Evolutionary conservation across 2,329 filamentous ascomycete genomes (phyloP), one percentile per base, ranked within the genome.

Genomic region (Epichloe scottii): DNA sequence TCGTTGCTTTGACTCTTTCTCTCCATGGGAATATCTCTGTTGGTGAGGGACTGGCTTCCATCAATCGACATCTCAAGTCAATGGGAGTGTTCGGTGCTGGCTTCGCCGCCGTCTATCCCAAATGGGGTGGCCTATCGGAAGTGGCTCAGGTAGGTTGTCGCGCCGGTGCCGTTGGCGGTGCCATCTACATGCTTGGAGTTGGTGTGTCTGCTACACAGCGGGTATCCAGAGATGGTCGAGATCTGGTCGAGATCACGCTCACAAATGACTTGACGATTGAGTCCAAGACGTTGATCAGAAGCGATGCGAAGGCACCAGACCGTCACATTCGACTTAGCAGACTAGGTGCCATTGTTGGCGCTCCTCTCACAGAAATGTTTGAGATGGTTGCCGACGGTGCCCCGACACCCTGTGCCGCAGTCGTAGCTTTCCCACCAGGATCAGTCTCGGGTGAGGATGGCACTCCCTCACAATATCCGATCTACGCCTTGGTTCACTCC

Each of bases 61-160:
- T 97, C 51, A 77, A 85, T 57, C 81, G 84, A 43, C 90, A 98
- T 66, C 71, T 97, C 48, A 78, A 79, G 14, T 96, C 91, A 0
- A 90, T 94, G 67, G 90, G 91, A 7, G 71, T 87, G 4, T 91
- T 96, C 59, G 91, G 91, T 0, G 79, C 86, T 46, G 89, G 91
- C 10, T 97, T 97, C 63, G 87, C 87, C 48, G 87, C 89, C 45
- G 81, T 98, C 12, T 80, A 95, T 57, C 85, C 90, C 21, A 96
- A 95, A 73, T 98, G 89, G 84, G 91, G 91, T 45, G 89, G 91
- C 30, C 75, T 86, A 45, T 85, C 89, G 34, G 91, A 98, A 68
- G 81, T 97, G 53, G 82, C 87, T 33, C 91, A 98, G 71, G 89
- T 95, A 23, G 87, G 84, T 4, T 97, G 93, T 64, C 85, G 91